phyloP scores from a whole-genome alignment of 805 yeast genomes.

The Metschnikowia lachancei region DNA sequence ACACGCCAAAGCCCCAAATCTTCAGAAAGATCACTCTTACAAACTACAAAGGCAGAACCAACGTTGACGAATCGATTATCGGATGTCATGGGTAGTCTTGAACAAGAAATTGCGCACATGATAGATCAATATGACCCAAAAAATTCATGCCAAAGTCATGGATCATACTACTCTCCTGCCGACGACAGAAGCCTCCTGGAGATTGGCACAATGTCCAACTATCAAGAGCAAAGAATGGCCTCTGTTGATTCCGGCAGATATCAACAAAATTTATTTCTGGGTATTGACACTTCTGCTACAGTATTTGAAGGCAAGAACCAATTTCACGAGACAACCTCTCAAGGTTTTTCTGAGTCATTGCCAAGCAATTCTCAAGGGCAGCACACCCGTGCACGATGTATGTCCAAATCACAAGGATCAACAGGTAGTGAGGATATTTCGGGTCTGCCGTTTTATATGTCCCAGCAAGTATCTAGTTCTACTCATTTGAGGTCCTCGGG shows the following conservation, averaged over 20 bases:
- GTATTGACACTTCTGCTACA: no score
- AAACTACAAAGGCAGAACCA: neutral
- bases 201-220: neutral
- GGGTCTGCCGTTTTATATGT: no score
- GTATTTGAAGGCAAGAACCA: no score
- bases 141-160: neutral
- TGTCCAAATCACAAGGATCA: neutral
- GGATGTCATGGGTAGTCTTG: conserved; percentile 5
- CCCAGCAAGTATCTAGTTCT: no score
- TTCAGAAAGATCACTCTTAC: neutral
- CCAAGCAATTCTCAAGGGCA: neutral
- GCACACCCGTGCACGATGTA: neutral
- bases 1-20: neutral
- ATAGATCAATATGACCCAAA: neutral
- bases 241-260: neutral
- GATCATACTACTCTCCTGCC: neutral
- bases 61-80: neutral
- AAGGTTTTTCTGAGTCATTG: neutral
- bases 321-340: neutral
- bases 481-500: neutral
- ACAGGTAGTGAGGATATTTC: neutral
- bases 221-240: neutral
- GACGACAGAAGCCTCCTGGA: neutral
- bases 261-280: no score
- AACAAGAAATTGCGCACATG: conserved; percentile 1